Evolutionary conservation across 1,284 basidiomycete genomes (phyloP).

Genomic region (Boletellus dicymbophilus): DNA sequence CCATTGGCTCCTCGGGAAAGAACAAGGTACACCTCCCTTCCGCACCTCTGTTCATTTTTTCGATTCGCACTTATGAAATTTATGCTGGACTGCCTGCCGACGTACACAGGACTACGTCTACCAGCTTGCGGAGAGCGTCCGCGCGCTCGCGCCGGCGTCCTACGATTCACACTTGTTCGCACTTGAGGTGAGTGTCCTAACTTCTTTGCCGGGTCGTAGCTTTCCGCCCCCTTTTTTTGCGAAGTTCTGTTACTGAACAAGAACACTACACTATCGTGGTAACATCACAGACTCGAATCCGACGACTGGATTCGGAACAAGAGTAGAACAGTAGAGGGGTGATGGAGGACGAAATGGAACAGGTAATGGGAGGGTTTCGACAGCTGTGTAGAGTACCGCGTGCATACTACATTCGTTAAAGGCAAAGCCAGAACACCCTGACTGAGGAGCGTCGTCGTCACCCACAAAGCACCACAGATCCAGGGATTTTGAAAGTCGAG

Average conservation of each 20-base stretch:
- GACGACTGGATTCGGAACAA: slow-evolving; percentile 12
- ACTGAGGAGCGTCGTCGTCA: too few species aligned
- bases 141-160: slow-evolving; percentile 71
- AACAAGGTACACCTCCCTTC: slow-evolving; percentile 60
- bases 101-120: slow-evolving; percentile 73
- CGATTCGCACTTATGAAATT: neutral
- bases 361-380: too few species aligned
- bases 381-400: too few species aligned
- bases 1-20: slow-evolving; percentile 79
- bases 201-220: neutral
- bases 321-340: neutral
- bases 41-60: neutral
- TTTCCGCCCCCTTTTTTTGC: too few species aligned
- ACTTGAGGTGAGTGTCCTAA: slow-evolving; percentile 55
- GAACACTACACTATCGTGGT: neutral
- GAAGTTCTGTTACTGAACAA: too few species aligned
- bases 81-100: neutral
- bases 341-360: neutral
- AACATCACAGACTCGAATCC: slow-evolving; percentile 13
- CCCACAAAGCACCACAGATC: too few species aligned
- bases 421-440: too few species aligned
- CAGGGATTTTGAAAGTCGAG: too few species aligned
- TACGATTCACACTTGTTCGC: slow-evolving; percentile 77
- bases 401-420: too few species aligned
- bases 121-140: slow-evolving; percentile 67